Base-by-base conservation (phyloP, 805 yeast genomes). In the Tetrapisispora iriomotensis region DNA sequence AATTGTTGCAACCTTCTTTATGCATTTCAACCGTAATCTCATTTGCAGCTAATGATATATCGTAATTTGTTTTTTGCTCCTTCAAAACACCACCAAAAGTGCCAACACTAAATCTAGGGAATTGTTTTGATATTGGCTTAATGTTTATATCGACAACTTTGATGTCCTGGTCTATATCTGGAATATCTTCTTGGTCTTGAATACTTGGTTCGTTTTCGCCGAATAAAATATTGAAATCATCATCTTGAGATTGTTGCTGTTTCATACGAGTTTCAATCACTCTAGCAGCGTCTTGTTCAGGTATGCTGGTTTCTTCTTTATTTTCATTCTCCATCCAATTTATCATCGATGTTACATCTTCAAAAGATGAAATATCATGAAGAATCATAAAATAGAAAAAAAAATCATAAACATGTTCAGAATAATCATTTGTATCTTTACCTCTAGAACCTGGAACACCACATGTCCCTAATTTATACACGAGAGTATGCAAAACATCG, bases 201-300 rank as follows among this genome's bases (percentile, higher is more conserved):
- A 46, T 36, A 34, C 56, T 56, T 1, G 53, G 50, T 26, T 58
- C 63, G 34, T 48, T 53, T 37, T 60, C 64, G 13, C 64, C 64
- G 38, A 60, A 60, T 3, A 60, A 41, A 59, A 60, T 55, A 40
- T 57, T 61, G 35, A 60, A 53, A 44, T 60, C 64, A 40, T 60
- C 62, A 41, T 60, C 63, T 25, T 45, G 45, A 18, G 45, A 46
- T 34, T 30, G 31, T 27, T 53, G 53, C 4, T 45, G 34, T 23
- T 43, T 48, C 9, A 30, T 13, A 10, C 29, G 18, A 6, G n/a
- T 20, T 10, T 30, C 35, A 5, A 15, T 1, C 12, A 20, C 19
- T 6, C 25, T 4, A 4, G 21, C 39, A 1, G 32, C 40, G 21
- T 46, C 44, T 17, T 34, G 17, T 18, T 47, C 39, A 14, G 28